Conservation (phyloP, 2,329 filamentous ascomycete genomes). For the Trichoderma atrobrunneum region DNA sequence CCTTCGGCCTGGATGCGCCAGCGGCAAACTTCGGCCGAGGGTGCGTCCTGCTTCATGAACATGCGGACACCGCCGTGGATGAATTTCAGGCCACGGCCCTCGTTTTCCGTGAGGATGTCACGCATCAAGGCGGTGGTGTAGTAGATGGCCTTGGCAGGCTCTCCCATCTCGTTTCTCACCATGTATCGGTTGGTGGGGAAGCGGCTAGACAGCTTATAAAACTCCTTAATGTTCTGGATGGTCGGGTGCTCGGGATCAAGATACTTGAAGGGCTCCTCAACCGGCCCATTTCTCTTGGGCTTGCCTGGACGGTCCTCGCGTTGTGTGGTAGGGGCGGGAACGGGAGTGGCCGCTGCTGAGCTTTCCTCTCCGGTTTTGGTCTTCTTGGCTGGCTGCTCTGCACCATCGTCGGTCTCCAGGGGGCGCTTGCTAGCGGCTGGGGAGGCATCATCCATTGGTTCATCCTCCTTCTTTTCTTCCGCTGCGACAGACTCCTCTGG, state of each 20-base stretch:
- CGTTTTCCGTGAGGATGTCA: conserved; percentile 82
- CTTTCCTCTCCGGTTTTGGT: conserved; percentile 40
- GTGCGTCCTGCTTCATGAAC: conserved; percentile 97
- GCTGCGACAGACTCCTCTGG: conserved; percentile 30
- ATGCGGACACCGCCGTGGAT: conserved; percentile 97
- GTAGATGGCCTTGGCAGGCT: conserved; percentile 92
- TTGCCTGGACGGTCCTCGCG: conserved; percentile 33
- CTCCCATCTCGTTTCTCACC: conserved; percentile 87
- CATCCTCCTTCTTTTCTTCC: conserved; percentile 33
- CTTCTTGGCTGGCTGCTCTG: conserved; percentile 47
- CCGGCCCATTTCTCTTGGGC: conserved; percentile 49
- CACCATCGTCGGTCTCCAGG: conserved; percentile 35
- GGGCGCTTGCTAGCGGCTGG: conserved; percentile 36
- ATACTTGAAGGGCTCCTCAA: conserved; percentile 95
- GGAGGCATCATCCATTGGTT: conserved; percentile 31
- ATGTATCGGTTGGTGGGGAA: conserved; percentile 93
- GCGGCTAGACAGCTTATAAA: conserved; percentile 78
- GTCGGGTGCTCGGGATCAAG: conserved; percentile 71
- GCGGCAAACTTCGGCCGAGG: conserved; percentile 78
- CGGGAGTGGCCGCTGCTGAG: conserved; percentile 20
- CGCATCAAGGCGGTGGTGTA: conserved; percentile 85
- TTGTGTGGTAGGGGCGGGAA: conserved; percentile 23
- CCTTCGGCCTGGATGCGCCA: conserved; percentile 98
- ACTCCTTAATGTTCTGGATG: conserved; percentile 72
- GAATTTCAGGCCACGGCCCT: conserved; percentile 88